Evolutionary conservation across 164 flowering plant species (phyloP), one percentile per base, ranked within the genome.

Genomic region (Cinnamomum chago): DNA sequence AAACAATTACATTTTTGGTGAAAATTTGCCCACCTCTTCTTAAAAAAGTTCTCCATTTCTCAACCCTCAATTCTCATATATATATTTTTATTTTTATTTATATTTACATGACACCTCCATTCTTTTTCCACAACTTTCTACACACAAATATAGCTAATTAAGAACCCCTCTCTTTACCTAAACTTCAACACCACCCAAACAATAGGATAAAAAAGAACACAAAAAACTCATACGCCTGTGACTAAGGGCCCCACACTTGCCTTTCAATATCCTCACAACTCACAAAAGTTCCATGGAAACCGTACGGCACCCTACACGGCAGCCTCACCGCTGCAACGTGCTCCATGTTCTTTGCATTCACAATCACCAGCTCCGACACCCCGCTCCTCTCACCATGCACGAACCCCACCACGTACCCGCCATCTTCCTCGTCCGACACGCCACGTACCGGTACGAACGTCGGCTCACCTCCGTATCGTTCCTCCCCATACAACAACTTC

Each of bases 261-360:
- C 9, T 51, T 18, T n/a, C 20, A 2, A 75, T 22, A 27, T 52
- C 18, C 22, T 64, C 62, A 18, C 20, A 60, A 27, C 65, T 76
- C 33, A 76, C 79, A 47, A 76, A 76, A 1, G 98, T 94, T 17
- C 98, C 98, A 71, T 92, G 98, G 58, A 94, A 89, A 1, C 98
- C 98, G 60, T 92, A 94, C 0, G 98, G 98, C n/a, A 94, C 98
- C 27, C 98, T 78, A 0, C 93, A 84, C 2, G 94, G 96, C 23
- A 94, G 77, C 80, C 82, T 81, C 5, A 94, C 84, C 0, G 87
- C 67, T 2, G 98, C 97, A 71, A 90, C 93, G 4, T 83, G 15
- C 81, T 86, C 22, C 77, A 94, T 40, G 62, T 55, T 86, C 80
- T 72, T 58, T 20, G 95, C 91, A 75, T 94, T 87, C 4, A 92